These are phyloP conservation scores for Botryotinia narcissicola DNA, from an alignment of 2,329 filamentous ascomycete species.

Conservation along the genomic window DNA sequence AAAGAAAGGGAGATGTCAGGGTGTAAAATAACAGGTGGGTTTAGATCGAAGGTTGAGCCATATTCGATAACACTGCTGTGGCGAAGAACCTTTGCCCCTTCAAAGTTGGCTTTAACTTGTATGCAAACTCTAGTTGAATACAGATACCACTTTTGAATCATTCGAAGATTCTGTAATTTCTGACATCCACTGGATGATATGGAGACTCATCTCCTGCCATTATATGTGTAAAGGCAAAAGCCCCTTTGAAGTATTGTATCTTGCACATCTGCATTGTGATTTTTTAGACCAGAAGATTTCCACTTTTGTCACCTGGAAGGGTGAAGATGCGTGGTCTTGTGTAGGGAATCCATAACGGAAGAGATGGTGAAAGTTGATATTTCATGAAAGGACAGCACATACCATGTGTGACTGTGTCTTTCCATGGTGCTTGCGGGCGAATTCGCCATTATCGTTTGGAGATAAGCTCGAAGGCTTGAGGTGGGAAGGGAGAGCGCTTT, in stretches of 20 bases:
- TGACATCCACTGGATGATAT: conserved; percentile 4
- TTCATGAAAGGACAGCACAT: conserved; percentile 45
- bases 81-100: conserved; percentile 19
- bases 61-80: conserved; percentile 2
- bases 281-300: background rate
- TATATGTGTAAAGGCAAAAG: background rate
- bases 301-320: background rate
- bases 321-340: background rate
- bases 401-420: conserved; percentile 86
- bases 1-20: background rate
- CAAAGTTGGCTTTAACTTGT: conserved; percentile 20
- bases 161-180: background rate
- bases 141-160: conserved; percentile 19
- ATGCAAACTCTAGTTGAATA: conserved; percentile 28
- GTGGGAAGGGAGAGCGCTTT: conserved; percentile 78
- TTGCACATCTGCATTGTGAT: background rate
- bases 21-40: background rate
- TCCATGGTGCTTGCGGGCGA: conserved; percentile 70
- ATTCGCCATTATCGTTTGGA: conserved; percentile 45
- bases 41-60: conserved; percentile 1
- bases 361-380: background rate
- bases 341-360: background rate
- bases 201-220: background rate
- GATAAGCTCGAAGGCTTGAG: conserved; percentile 54
- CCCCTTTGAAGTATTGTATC: background rate